Base-by-base conservation (phyloP, 768 basidiomycete genomes). In the Crepidotus variabilis region DNA sequence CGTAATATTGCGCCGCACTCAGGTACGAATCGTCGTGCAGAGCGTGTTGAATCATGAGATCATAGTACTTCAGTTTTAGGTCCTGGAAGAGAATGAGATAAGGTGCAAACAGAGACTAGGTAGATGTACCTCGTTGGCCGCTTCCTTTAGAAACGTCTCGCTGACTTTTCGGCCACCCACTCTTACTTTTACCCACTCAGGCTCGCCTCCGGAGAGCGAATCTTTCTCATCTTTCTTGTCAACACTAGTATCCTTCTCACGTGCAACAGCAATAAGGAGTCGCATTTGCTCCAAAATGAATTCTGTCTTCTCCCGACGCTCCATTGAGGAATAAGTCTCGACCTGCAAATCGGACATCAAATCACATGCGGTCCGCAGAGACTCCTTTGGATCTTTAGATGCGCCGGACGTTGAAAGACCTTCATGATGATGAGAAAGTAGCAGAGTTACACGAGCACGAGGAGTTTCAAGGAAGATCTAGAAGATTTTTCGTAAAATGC, bases 201-300 rank as follows among this genome's bases (percentile, higher is more conserved):
- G 77, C 62, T 94, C 92, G 2, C 92, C 91, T 50, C 83, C 87
- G 50, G 78, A 81, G 50, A 88, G 65, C 2, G 77, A 72, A 51
- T 83, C 85, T 65, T 87, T 87, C 20, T 78, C 84, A 18, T 80
- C 81, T 61, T 84, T 83, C 35, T 74, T 83, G 14, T 74, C 78
- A n/a, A 78, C 74, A 57, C 88, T 87, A 14, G 75, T 72, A 61
- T 93, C 92, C 72, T 92, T 94, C 63, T 83, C 71, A 52, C 83
- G 79, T 23, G 92, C 92, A 34, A 93, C 83, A 43, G 83, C 78
- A 51, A 91, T 84, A 65, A 95, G 77, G 51, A 98, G 70, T 56
- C 97, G 81, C 94, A 99, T 98, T 72, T 98, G 97, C 71, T 98
- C 96, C 46, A 98, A 75, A 62, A 99, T 91, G 66, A 99, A 98